Base-by-base conservation (phyloP, 2,329 filamentous ascomycete genomes). In the Rasamsonia emersonii region DNA sequence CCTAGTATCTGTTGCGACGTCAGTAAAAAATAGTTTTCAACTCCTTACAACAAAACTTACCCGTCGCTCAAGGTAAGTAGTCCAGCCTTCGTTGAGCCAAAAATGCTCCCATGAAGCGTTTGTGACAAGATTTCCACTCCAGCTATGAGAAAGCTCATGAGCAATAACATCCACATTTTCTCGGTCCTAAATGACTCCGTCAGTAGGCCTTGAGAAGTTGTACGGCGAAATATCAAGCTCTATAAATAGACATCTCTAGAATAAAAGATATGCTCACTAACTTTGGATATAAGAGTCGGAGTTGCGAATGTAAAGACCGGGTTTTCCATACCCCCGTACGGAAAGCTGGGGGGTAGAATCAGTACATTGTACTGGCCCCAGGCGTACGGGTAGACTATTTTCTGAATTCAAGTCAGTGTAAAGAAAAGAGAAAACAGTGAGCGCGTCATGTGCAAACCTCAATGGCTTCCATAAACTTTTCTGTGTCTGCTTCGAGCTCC, bases 321-420 rank as follows among this genome's bases (percentile, higher is more conserved):
- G 54, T 95, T 94, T 58, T 93, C 86, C 72, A 63, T 62, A 60
- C 81, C 82, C 49, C 85, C 86, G 48, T 91, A 93, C 0, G 86
- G 86, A 56, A 93, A 96, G 45, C 82, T 89, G 1, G 86, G 83
- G 3, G 89, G 89, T 18, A 96, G 67, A 3, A 95, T 81, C 14
- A 96, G 67, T 7, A 94, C 84, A 45, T 96, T 96, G 68, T 96
- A 96, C 45, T 88, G 79, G 10, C 85, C 88, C 91, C 91, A 98
- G 37, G 77, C 75, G 58, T 98, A 96, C 1, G 85, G 83, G 46
- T 86, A 93, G 28, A 94, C 76, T 25, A 78, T 71, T 48, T 71
- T 70, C 57, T 64, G 33, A 9, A 13, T 18, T 3, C 13, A 10
- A 7, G 32, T 54, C 30, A 48, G 39, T 32, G 23, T 24, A n/a